phyloP scores from a whole-genome alignment of 1,284 basidiomycete species.

The Chondrostereum purpureum region DNA sequence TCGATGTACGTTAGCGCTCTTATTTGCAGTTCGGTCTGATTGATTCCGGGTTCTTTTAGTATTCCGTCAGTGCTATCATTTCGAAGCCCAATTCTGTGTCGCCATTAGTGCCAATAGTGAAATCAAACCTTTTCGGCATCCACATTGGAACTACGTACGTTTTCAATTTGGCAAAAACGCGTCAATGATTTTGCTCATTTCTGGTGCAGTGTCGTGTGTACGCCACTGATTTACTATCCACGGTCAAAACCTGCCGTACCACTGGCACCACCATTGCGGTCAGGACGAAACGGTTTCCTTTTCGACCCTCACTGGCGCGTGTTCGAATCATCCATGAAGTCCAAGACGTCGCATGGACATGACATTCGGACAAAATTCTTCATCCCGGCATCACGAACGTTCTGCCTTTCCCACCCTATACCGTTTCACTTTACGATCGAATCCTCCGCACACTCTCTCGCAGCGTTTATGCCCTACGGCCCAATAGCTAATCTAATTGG shows the following conservation, averaged over 20 bases:
- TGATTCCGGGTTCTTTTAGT: slow-evolving; percentile 24
- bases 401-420: slow-evolving; percentile 49
- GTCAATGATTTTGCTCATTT: slow-evolving; percentile 1
- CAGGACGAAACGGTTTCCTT: slow-evolving; percentile 29
- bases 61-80: slow-evolving; percentile 44
- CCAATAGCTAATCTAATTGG: slow-evolving; percentile 35
- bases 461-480: slow-evolving; percentile 50
- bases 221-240: slow-evolving; percentile 59
- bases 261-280: slow-evolving; percentile 40
- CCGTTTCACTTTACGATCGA: slow-evolving; percentile 60
- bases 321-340: slow-evolving; percentile 37
- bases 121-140: slow-evolving; percentile 39
- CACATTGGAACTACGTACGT: slow-evolving; percentile 38
- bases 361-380: slow-evolving; percentile 44
- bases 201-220: slow-evolving; percentile 41
- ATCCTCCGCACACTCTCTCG: slow-evolving; percentile 48
- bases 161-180: too few species aligned
- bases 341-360: slow-evolving; percentile 31
- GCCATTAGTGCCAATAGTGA: slow-evolving; percentile 32
- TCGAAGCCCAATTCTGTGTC: slow-evolving; percentile 35
- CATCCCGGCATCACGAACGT: slow-evolving; percentile 50
- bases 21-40: not conserved
- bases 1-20: slow-evolving; percentile 29
- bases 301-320: slow-evolving; percentile 43
- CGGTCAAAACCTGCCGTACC: slow-evolving; percentile 53